A percentile compares a stretch with the other conserved stretches of the same genome.
Evolutionary conservation across 2,329 filamentous ascomycete species (phyloP).

Genomic region (Gnomoniopsis smithogilvyi): DNA sequence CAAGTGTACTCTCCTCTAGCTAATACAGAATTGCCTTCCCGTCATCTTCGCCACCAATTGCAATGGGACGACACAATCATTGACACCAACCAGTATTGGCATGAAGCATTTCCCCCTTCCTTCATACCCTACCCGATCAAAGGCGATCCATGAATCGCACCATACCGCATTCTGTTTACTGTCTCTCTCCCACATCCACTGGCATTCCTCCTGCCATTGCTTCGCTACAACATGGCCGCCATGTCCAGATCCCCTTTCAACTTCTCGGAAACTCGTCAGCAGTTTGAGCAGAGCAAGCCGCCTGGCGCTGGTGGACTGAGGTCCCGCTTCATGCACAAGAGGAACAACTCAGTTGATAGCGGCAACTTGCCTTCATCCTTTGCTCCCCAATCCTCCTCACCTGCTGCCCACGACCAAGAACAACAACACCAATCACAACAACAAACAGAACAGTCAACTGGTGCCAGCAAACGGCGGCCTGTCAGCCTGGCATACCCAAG

Average conservation of each 20-base stretch:
- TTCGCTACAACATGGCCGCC: slow-evolving; percentile 12
- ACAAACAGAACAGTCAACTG: neutral
- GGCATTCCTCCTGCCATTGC: neutral
- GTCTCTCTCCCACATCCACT: slow-evolving; percentile 9
- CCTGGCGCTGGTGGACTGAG: slow-evolving; percentile 5
- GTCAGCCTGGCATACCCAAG: slow-evolving; percentile 13
- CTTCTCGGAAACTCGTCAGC: slow-evolving; percentile 17
- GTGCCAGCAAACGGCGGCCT: neutral
- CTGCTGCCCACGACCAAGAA: neutral
- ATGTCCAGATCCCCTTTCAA: slow-evolving; percentile 17
- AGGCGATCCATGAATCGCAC: slow-evolving; percentile 2
- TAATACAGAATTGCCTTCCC: neutral
- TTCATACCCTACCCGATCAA: neutral
- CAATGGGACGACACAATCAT: slow-evolving; percentile 3
- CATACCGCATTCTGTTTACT: slow-evolving; percentile 3
- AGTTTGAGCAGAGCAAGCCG: slow-evolving; percentile 16
- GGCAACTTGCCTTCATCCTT: slow-evolving; percentile 9
- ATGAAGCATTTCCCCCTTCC: neutral
- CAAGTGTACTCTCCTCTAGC: neutral
- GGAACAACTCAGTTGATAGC: slow-evolving; percentile 14
- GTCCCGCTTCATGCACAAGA: slow-evolving; percentile 15
- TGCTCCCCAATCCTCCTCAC: slow-evolving; percentile 1
- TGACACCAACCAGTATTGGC: slow-evolving; percentile 3
- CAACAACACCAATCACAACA: slow-evolving; percentile 5
- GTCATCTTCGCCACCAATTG: neutral